Conservation (phyloP, 2,329 filamentous ascomycete species). For the Colletotrichum shisoi region DNA sequence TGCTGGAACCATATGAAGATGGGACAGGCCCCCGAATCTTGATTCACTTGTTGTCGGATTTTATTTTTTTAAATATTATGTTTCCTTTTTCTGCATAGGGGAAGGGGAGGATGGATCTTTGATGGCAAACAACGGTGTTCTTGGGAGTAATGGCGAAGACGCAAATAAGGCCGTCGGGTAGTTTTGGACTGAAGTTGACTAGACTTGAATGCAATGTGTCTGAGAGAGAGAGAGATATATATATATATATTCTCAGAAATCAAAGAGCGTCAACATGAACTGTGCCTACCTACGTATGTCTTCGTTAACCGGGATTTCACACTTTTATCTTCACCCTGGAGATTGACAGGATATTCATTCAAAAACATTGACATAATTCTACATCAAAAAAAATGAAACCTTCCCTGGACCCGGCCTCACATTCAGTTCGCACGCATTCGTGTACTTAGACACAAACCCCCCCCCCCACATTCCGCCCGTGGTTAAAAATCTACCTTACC, state of each 20-base stretch:
- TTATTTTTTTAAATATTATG: not conserved
- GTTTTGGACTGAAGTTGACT: conserved; percentile 15
- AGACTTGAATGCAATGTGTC: conserved; percentile 21
- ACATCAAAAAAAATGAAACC: not conserved
- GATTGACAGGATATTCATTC: not conserved
- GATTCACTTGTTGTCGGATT: not conserved
- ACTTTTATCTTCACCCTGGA: not conserved
- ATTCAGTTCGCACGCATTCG: not conserved
- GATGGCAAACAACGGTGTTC: conserved; percentile 24
- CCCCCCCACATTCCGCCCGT: conserved; percentile 8
- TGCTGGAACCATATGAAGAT: conserved; percentile 65
- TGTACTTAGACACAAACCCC: not conserved
- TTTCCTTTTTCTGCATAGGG: not conserved
- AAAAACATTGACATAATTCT: not conserved
- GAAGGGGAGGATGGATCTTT: not conserved
- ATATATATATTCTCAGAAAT: no score
- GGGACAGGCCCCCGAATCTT: conserved; percentile 39
- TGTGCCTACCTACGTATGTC: no score
- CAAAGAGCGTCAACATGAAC: not conserved
- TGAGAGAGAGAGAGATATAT: not conserved
- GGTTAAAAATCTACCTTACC: not conserved
- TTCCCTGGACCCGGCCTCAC: not conserved
- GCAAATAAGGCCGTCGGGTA: conserved; percentile 12
- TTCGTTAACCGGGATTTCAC: not conserved
- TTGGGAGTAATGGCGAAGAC: conserved; percentile 27